Evolutionary conservation across 805 yeast species (phyloP), one percentile per base, ranked within the genome.

Genomic region (Yarrowia yakushimensis): DNA sequence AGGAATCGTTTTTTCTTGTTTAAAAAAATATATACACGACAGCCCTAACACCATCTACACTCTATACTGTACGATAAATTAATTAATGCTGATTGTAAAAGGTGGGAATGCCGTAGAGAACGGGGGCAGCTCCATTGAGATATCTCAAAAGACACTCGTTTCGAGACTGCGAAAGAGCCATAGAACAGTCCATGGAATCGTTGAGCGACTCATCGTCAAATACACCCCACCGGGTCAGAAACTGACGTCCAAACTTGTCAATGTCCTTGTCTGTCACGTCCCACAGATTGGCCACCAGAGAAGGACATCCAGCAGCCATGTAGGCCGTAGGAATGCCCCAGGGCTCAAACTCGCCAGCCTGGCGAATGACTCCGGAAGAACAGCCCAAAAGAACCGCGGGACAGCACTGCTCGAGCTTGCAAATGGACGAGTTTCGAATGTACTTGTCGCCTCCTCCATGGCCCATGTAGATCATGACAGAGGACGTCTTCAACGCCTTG

Each of bases 371-470:
- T 0, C 96, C 97, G 0, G 98, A 93, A 0, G 96, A 88, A 68
- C 99, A 94, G 0, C 99, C 99, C 48, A 94, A 74, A 22, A 94
- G 76, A 45, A 91, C 77, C 0, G 76, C 65, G 0, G 79, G 74
- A 13, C 74, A 66, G 60, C 78, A 71, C 7, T 34, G 22, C 15
- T 62, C 27, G 82, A 78, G 71, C 11, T 76, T 74, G 60, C 82
- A 81, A 43, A 91, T 73, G 0, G 81, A 73, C 4, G 83, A 78
- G 0, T 85, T 77, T 30, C 84, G 78, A 11, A 90, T 76, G 69
- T 85, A 90, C 65, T 88, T 91, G 65, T 90, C 93, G n/a, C 98
- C 97, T 4, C 97, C 94, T 0, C 98, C 97, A 74, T 94, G 99
- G 0, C 99, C 99, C 62, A 92, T 78, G 71, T 89, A 94, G 0